Evolutionary conservation across 495 filamentous ascomycete genomes (phyloP), one percentile per base, ranked within the genome.

Genomic region (Penicillium canariense): DNA sequence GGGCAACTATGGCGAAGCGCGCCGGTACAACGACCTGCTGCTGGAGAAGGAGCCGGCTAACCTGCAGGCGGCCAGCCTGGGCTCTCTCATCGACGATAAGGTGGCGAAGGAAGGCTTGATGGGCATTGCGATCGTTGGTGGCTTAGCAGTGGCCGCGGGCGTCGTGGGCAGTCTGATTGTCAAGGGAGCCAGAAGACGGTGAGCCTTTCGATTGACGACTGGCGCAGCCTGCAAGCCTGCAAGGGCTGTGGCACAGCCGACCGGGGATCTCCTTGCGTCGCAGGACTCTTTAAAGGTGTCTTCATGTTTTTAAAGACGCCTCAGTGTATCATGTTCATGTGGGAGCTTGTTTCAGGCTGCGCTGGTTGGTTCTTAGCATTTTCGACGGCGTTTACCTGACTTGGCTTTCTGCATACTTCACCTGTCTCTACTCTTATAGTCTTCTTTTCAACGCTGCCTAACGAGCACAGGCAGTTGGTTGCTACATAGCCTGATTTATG

Each of bases 101-200:
- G 94, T 98, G 54, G 86, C 90, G 35, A 93, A 85, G 78, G 94
- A 98, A 71, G 95, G 94, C 2, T 63, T 98, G 56, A 76, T 97
- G 77, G 94, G 94, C 26, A 90, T 96, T 55, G 94, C 94, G n/a
- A 97, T 98, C 69, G 83, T 97, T 40, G 91, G 94, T 55, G 94
- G 94, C 34, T 79, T 97, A 47, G 92, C 93, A 36, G 85, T 97
- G 58, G 91, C 90, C 8, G 94, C 91, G 11, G 93, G 91, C n/a
- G 84, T 96, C 23, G 86, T 97, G 26, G 94, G 93, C 23, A 90
- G 89, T 30, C 78, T 96, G 61, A 65, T 98, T 36, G 79, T 96
- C 61, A 86, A 82, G 72, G 85, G 88, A 30, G 64, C 81, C 49
- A 76, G 78, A 66, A 84, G 83, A 75, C 81, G 77, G 55, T 79